Conservation (phyloP, 441 rosid genomes). For the Erysimum cheiri region DNA sequence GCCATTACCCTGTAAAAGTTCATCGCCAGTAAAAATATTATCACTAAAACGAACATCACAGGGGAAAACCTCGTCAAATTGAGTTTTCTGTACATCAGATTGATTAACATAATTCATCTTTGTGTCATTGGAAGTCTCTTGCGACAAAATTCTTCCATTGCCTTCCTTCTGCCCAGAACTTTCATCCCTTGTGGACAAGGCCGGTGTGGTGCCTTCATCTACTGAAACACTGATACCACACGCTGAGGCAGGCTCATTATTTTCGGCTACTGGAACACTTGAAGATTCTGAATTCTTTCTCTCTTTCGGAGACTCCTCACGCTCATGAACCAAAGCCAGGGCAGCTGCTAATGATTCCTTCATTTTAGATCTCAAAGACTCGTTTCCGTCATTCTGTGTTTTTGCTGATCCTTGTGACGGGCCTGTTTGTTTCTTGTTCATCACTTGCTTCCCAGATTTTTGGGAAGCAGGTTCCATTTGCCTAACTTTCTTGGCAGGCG, state of each 20-base stretch:
- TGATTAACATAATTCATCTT: conserved; percentile 40
- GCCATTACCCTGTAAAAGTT: conserved; percentile 94
- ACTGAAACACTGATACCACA: conserved; percentile 36
- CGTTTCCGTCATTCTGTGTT: conserved; percentile 56
- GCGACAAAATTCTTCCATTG: neutral
- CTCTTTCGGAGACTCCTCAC: conserved; percentile 44
- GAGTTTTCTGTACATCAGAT: conserved; percentile 50
- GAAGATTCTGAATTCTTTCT: conserved; percentile 50
- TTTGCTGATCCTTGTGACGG: conserved; percentile 51
- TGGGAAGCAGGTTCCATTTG: conserved; percentile 46
- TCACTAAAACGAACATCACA: conserved; percentile 72
- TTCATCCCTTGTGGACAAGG: conserved; percentile 38
- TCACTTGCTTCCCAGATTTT: conserved; percentile 48
- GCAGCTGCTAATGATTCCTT: conserved; percentile 87
- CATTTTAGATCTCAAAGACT: conserved; percentile 84
- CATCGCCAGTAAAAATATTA: conserved; percentile 77
- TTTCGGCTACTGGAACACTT: conserved; percentile 41
- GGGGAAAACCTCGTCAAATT: conserved; percentile 51
- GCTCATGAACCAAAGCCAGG: conserved; percentile 63
- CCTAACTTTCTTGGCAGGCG: conserved; percentile 49
- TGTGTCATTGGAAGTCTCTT: conserved; percentile 38
- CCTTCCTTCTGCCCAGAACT: conserved; percentile 38
- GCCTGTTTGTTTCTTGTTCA: conserved; percentile 50
- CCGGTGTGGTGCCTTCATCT: conserved; percentile 29
- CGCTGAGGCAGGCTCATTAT: conserved; percentile 39